These are phyloP conservation scores for Amoebophrya sp. DNA, from an alignment of 169 alveolate genomes.

Conservation along the genomic window DNA sequence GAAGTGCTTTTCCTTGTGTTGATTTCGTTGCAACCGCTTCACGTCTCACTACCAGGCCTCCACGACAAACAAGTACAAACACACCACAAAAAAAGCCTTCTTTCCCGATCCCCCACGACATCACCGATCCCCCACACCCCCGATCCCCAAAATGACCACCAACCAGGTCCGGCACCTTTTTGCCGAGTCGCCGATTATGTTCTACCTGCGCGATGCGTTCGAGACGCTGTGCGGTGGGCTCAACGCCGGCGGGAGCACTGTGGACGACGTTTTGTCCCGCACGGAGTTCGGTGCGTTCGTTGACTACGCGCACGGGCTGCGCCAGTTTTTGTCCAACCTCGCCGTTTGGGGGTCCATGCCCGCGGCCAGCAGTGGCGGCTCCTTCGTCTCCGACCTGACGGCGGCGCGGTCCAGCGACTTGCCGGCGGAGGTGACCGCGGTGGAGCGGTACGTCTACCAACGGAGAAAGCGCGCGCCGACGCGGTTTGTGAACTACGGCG, in stretches of 20 bases:
- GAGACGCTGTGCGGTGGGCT: neutral
- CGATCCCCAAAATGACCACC: no score
- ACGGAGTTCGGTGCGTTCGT: neutral
- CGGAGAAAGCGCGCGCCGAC: no score
- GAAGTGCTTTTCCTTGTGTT: no score
- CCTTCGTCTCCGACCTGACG: neutral
- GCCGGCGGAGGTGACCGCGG: neutral
- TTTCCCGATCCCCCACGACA: no score
- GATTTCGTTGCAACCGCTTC: no score
- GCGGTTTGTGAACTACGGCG: no score
- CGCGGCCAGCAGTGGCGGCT: neutral
- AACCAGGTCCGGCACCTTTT: neutral
- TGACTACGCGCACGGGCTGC: neutral
- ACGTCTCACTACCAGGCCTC: no score
- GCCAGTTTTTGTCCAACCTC: neutral
- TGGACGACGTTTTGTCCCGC: neutral
- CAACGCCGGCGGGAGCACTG: neutral
- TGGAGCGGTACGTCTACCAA: neutral
- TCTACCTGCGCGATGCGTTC: neutral
- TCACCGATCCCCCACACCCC: no score
- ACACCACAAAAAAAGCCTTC: no score
- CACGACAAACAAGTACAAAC: no score
- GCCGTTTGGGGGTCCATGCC: neutral
- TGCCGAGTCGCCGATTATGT: neutral
- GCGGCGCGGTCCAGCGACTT: no score